Conservation (phyloP, 192 early-diverging fungal genomes). For the Powellomyces hirtus region DNA sequence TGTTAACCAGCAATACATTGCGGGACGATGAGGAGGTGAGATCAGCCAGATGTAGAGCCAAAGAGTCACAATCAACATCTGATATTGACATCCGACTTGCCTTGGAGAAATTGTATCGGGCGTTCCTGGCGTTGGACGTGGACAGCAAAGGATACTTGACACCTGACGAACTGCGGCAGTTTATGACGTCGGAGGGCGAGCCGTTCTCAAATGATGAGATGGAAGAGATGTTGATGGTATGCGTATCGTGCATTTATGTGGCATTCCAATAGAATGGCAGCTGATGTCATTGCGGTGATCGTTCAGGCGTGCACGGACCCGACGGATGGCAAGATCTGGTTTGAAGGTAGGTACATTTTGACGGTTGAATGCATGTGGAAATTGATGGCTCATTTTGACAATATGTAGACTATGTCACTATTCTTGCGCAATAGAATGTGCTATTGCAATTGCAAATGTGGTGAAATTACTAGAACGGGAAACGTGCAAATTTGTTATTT, state of each 20-base stretch:
- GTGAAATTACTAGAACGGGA: too few relatives aligned
- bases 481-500: too few relatives aligned
- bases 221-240: slow-evolving; percentile 54
- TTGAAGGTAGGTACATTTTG: slow-evolving; percentile 33
- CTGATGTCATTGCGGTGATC: not conserved
- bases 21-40: slow-evolving; percentile 48
- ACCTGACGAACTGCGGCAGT: slow-evolving; percentile 44
- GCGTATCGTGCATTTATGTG: not conserved
- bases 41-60: too few relatives aligned
- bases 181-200: slow-evolving; percentile 45
- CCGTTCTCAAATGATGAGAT: slow-evolving; percentile 50
- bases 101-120: not conserved
- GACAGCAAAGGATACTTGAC: slow-evolving; percentile 50
- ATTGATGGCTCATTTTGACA: not conserved
- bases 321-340: slow-evolving; percentile 50
- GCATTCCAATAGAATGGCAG: not conserved
- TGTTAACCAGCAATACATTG: slow-evolving; percentile 23
- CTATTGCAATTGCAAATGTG: too few relatives aligned
- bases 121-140: slow-evolving; percentile 34
- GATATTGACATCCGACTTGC: not conserved
- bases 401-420: slow-evolving; percentile 32
- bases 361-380: not conserved
- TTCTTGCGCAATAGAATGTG: slow-evolving; percentile 29
- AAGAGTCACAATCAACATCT: not conserved
- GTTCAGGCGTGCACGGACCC: slow-evolving; percentile 61